Percentiles rank a stretch among this genome's conserved stretches.
Conservation (phyloP, 2,329 filamentous ascomycete genomes). For the Penicillium sp. region DNA sequence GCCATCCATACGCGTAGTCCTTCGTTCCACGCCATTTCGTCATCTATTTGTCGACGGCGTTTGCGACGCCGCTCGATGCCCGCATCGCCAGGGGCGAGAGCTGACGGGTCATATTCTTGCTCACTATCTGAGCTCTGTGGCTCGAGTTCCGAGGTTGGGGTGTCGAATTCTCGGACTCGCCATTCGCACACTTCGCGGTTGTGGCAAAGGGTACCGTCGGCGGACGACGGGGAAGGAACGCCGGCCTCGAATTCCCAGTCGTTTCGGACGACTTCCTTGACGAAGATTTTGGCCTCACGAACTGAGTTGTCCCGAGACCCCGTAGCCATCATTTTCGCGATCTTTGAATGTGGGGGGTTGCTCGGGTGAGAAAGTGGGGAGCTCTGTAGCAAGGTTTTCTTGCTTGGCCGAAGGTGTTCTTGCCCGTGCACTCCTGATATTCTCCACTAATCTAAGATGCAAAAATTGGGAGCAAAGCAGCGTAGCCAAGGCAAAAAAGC, state of each 20-base stretch:
- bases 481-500: not conserved
- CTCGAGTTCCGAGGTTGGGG: constrained; percentile 38
- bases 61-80: constrained; percentile 53
- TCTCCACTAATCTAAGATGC: not conserved
- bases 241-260: constrained; percentile 42
- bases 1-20: constrained; percentile 77
- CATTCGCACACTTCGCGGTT: constrained; percentile 33
- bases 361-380: constrained; percentile 12
- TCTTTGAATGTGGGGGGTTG: constrained; percentile 11
- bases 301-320: constrained; percentile 41
- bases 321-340: constrained; percentile 14
- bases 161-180: constrained; percentile 38
- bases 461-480: not conserved
- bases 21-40: constrained; percentile 73
- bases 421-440: not conserved
- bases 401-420: constrained; percentile 8
- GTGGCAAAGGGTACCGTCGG: constrained; percentile 17
- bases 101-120: constrained; percentile 5
- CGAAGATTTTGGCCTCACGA: constrained; percentile 41
- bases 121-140: constrained; percentile 23
- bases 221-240: constrained; percentile 19
- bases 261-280: constrained; percentile 41
- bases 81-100: constrained; percentile 41
- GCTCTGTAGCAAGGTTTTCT: constrained; percentile 13
- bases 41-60: constrained; percentile 56